These are phyloP conservation scores for Termitomyces eurrhizus DNA, from an alignment of 768 basidiomycete species.

Conservation along the genomic window DNA sequence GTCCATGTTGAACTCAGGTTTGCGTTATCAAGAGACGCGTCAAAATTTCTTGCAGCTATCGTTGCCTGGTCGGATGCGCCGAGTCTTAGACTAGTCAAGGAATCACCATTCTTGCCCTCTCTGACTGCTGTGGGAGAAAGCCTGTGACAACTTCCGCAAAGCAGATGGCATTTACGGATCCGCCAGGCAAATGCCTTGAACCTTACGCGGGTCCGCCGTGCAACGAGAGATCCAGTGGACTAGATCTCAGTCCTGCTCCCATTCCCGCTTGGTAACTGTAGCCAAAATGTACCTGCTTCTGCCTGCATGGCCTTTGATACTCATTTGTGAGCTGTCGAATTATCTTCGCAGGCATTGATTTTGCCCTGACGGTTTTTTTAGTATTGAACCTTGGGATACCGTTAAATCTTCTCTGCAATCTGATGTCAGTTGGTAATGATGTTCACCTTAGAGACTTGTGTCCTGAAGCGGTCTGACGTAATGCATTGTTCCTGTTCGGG, in stretches of 20 bases:
- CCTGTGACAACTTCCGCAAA: neutral
- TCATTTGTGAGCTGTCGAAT: neutral
- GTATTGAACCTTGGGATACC: neutral
- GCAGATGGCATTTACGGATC: neutral
- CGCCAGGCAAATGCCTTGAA: neutral
- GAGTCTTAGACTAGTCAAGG: slow-evolving; percentile 30
- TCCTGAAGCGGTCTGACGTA: too few relatives aligned
- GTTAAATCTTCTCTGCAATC: neutral
- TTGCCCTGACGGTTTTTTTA: neutral
- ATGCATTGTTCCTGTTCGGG: too few relatives aligned
- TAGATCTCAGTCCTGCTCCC: too few relatives aligned
- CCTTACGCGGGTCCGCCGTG: neutral
- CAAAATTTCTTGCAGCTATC: slow-evolving; percentile 31
- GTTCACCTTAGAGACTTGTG: too few relatives aligned
- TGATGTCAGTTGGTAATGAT: too few relatives aligned
- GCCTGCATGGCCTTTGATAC: neutral
- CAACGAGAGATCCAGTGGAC: neutral
- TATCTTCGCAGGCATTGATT: too few relatives aligned
- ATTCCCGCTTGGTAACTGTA: neutral
- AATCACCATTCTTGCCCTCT: slow-evolving; percentile 40
- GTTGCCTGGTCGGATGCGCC: slow-evolving; percentile 27
- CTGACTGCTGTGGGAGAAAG: slow-evolving; percentile 19
- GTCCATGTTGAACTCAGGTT: neutral
- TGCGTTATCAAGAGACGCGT: slow-evolving; percentile 27
- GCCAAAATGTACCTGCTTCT: neutral